phyloP scores from a whole-genome alignment of 768 basidiomycete genomes.

The Leccinum rimulosum region DNA sequence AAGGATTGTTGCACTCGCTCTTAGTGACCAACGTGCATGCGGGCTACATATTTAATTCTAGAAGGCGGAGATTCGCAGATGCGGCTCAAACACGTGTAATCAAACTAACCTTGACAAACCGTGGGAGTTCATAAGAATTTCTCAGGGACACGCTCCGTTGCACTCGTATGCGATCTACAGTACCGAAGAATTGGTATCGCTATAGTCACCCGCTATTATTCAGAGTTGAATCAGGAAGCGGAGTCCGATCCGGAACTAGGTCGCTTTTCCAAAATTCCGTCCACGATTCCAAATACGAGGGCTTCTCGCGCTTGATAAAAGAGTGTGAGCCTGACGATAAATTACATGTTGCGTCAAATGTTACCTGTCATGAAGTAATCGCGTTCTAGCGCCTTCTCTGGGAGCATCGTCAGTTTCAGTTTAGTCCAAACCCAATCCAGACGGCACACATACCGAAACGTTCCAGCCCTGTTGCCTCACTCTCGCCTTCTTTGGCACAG shows the following conservation, averaged over 20 bases:
- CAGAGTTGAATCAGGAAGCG: constrained; percentile 15
- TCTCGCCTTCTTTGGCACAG: constrained; percentile 69
- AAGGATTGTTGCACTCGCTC: constrained; percentile 10
- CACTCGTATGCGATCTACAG: constrained; percentile 4
- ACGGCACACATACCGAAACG: constrained; percentile 67
- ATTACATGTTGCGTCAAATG: constrained; percentile 11
- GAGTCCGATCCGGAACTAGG: constrained; percentile 48
- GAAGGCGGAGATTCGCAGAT: constrained; percentile 24
- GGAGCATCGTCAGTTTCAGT: constrained; percentile 16
- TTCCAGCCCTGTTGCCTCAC: constrained; percentile 55
- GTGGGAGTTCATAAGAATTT: constrained; percentile 20
- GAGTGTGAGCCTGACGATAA: constrained; percentile 23
- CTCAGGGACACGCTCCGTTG: constrained; percentile 7
- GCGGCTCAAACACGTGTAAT: constrained; percentile 25
- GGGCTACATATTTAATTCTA: constrained; percentile 13
- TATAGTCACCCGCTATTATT: constrained; percentile 1
- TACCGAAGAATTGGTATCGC: constrained; percentile 6
- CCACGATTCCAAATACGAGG: constrained; percentile 87
- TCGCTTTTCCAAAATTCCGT: constrained; percentile 83
- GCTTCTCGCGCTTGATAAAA: constrained; percentile 72
- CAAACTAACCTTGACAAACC: constrained; percentile 10
- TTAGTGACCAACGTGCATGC: constrained; percentile 11
- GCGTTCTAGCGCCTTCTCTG: constrained; percentile 87
- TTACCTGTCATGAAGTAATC: constrained; percentile 95
- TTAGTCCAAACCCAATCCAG: constrained; percentile 22